These are phyloP conservation scores for Dacryopinax spathularia DNA, from an alignment of 768 basidiomycete species.

Conservation along the genomic window DNA sequence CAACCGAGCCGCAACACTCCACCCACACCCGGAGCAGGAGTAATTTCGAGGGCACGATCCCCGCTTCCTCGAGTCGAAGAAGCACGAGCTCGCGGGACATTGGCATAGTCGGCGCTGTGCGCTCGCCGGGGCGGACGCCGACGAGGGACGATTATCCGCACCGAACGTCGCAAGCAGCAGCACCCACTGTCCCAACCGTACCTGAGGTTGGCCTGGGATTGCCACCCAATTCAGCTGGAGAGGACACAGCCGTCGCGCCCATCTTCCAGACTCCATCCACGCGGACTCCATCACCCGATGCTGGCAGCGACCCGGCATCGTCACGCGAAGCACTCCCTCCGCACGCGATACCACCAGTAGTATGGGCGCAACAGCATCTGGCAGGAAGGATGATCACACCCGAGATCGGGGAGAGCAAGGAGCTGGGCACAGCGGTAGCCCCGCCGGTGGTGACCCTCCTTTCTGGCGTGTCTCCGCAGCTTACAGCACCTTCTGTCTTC, in stretches of 20 bases:
- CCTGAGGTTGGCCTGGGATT: slow-evolving; percentile 1
- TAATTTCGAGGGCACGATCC: background rate
- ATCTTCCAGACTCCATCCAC: slow-evolving; percentile 29
- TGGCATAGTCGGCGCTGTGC: background rate
- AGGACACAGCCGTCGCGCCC: slow-evolving; percentile 16
- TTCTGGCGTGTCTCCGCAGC: slow-evolving; percentile 21
- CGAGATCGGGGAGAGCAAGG: slow-evolving; percentile 46
- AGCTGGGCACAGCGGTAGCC: slow-evolving; percentile 45
- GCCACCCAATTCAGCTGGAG: background rate
- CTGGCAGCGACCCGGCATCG: background rate
- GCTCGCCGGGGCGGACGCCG: background rate
- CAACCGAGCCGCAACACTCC: no score
- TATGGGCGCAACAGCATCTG: background rate
- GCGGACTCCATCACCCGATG: slow-evolving; percentile 21
- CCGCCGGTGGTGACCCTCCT: slow-evolving; percentile 38
- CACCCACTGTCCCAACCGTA: no score
- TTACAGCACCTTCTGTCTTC: slow-evolving; percentile 11
- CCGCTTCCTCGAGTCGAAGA: background rate
- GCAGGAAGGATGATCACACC: slow-evolving; percentile 32
- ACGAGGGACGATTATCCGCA: background rate
- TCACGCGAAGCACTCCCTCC: background rate
- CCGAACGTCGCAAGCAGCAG: background rate
- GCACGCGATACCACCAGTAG: background rate
- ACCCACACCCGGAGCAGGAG: background rate
- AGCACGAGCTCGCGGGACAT: slow-evolving; percentile 1